Percentiles rank a stretch among this genome's conserved stretches.
Conservation (phyloP, 1,284 basidiomycete species). For the Sporisorium sorghi region DNA sequence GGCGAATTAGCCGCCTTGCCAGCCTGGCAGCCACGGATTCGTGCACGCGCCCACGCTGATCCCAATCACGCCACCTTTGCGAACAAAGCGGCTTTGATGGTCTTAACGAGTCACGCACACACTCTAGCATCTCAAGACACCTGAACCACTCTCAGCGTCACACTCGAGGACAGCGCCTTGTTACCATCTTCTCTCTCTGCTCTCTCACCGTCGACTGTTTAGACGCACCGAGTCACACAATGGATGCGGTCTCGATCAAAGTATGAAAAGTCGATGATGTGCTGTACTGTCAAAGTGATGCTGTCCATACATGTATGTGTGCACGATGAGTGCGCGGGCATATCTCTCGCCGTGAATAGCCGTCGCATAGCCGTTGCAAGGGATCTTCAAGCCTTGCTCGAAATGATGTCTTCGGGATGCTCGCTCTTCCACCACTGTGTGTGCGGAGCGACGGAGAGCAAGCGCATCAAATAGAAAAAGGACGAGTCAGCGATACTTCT, state of each 20-base stretch:
- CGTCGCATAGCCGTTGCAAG: neutral
- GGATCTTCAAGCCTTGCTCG: constrained; percentile 30
- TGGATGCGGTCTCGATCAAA: too few species aligned
- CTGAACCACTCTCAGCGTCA: too few species aligned
- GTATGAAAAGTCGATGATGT: neutral
- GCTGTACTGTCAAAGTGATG: neutral
- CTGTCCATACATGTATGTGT: neutral
- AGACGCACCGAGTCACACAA: constrained; percentile 1
- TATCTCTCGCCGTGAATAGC: neutral
- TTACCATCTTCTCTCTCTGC: neutral
- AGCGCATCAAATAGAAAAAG: neutral
- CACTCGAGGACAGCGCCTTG: too few species aligned
- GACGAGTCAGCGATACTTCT: neutral
- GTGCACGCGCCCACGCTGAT: constrained; percentile 2
- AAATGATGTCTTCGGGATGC: constrained; percentile 44
- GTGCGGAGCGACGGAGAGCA: neutral
- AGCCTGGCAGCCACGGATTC: too few species aligned
- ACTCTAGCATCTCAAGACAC: too few species aligned
- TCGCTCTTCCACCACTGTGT: constrained; percentile 54
- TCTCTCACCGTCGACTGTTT: neutral
- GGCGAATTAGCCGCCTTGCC: neutral
- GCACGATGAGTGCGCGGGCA: neutral
- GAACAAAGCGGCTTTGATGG: constrained; percentile 1
- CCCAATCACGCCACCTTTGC: too few species aligned
- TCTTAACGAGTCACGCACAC: constrained; percentile 6